Evolutionary conservation across 495 filamentous ascomycete species (phyloP), one percentile per base, ranked within the genome.

Genomic region (Astrothelium subdiscretum): DNA sequence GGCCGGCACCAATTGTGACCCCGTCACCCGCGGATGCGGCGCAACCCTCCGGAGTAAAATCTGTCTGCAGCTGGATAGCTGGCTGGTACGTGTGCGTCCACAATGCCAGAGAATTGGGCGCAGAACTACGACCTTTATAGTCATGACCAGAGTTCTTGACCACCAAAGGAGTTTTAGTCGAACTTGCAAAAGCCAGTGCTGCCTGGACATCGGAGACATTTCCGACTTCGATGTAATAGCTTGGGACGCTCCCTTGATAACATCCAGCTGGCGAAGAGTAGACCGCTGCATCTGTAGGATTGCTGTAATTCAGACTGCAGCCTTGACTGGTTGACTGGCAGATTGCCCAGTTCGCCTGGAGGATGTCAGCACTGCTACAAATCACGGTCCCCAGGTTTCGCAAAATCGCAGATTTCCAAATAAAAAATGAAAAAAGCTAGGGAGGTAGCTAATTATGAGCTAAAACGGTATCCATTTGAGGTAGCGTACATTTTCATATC

Each of bases 51-150:
- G 62, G 62, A 2, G n/a, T 24, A 31, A 59, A 63, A 58, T 59
- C 42, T n/a, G 32, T 29, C 13, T 15, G 4, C 2, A 60, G 24
- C 11, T 2, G 31, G 11, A 63, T 48, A 1, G 62, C 48, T 20
- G 62, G 62, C 32, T 63, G 62, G 13, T 48, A 29, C 2, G 22
- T 63, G 57, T 63, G 57, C 32, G 62, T 63, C 62, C 62, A 63
- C 12, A 63, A 44, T 18, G 62, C 57, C 11, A 63, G 40, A 20
- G 57, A 29, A 29, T 60, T 60, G 11, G 54, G 57, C 2, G 32
- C 62, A 32, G 62, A 63, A 5, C 32, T 48, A 22, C 62, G 62
- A 38, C 62, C 62, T 32, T 63, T 63, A 31, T 63, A 63, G 62
- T 59, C 62, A 32, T 63, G 54, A 3, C 62, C 62, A 8, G n/a